Percentiles rank a stretch among this genome's conserved stretches.
Evolutionary conservation across 495 filamentous ascomycete species (phyloP).

Genomic region (Xylaria castorea): DNA sequence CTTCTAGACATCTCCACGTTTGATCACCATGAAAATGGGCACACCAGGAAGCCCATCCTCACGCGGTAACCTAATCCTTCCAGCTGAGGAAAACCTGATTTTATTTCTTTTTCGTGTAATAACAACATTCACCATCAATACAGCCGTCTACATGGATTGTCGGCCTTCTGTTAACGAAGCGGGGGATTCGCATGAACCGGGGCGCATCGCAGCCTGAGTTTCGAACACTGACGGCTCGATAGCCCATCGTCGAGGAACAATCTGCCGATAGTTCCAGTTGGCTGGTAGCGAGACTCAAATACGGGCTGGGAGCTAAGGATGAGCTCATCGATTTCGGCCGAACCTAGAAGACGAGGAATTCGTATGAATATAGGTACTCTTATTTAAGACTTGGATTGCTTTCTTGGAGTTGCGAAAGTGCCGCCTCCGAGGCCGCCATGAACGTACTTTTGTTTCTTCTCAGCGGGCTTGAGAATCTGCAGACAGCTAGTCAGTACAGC

Average conservation of each 20-base stretch:
- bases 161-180: constrained; percentile 28
- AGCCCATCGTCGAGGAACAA: constrained; percentile 19
- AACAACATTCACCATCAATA: constrained; percentile 38
- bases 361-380: constrained; percentile 75
- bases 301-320: constrained; percentile 31
- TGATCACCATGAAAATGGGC: constrained; percentile 33
- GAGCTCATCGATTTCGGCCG: constrained; percentile 82
- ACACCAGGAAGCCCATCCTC: constrained; percentile 18
- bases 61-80: constrained; percentile 37
- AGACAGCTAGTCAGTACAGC: constrained; percentile 25
- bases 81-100: constrained; percentile 47
- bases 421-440: constrained; percentile 86
- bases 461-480: constrained; percentile 98
- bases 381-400: constrained; percentile 85
- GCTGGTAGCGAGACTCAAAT: constrained; percentile 35
- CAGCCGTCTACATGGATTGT: constrained; percentile 29
- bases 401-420: constrained; percentile 90
- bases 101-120: constrained; percentile 46
- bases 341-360: constrained; percentile 92
- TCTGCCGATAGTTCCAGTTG: constrained; percentile 37
- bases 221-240: constrained; percentile 22
- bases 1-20: constrained; percentile 43
- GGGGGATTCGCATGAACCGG: constrained; percentile 27
- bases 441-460: constrained; percentile 99
- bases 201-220: constrained; percentile 10